Evolutionary conservation across 2,329 filamentous ascomycete genomes (phyloP).

Genomic region (Knoxdaviesia proteae): DNA sequence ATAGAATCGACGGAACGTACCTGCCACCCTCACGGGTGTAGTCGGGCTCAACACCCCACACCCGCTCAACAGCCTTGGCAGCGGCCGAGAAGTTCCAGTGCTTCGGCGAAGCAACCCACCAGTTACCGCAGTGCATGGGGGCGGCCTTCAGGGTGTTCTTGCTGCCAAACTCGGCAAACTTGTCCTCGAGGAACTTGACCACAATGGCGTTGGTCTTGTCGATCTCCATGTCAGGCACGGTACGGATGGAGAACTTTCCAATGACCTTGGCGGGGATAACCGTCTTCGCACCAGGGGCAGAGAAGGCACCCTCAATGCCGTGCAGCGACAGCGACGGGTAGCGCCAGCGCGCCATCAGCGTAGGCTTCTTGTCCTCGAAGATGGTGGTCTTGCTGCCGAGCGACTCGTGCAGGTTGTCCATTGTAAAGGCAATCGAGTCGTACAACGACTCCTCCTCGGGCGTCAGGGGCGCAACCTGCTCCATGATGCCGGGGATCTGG

Average conservation of each 20-base stretch:
- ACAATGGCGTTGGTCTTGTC: slow-evolving; percentile 73
- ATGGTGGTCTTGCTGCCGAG: slow-evolving; percentile 78
- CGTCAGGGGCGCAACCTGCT: slow-evolving; percentile 78
- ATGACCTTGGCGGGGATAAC: slow-evolving; percentile 96
- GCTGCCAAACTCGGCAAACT: slow-evolving; percentile 69
- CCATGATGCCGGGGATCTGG: slow-evolving; percentile 77
- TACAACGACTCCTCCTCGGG: slow-evolving; percentile 79
- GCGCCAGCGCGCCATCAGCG: slow-evolving; percentile 90
- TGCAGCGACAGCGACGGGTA: slow-evolving; percentile 87
- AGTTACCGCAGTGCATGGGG: slow-evolving; percentile 82
- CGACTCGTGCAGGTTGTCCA: slow-evolving; percentile 86
- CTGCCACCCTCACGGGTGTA: slow-evolving; percentile 89
- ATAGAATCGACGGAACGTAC: slow-evolving; percentile 20
- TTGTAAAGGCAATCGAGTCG: slow-evolving; percentile 76
- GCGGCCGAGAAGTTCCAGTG: slow-evolving; percentile 98
- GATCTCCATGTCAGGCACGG: slow-evolving; percentile 93
- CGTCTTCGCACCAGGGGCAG: slow-evolving; percentile 83
- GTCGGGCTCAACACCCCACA: slow-evolving; percentile 85
- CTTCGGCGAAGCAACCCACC: slow-evolving; percentile 95
- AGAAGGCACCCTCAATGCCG: slow-evolving; percentile 89
- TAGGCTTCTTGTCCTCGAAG: slow-evolving; percentile 70
- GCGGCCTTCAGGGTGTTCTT: slow-evolving; percentile 79
- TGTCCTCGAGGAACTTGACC: slow-evolving; percentile 60
- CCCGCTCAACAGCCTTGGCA: slow-evolving; percentile 84
- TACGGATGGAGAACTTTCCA: slow-evolving; percentile 96